Conservation (phyloP, 768 basidiomycete species). For the Mycena capillaripes region DNA sequence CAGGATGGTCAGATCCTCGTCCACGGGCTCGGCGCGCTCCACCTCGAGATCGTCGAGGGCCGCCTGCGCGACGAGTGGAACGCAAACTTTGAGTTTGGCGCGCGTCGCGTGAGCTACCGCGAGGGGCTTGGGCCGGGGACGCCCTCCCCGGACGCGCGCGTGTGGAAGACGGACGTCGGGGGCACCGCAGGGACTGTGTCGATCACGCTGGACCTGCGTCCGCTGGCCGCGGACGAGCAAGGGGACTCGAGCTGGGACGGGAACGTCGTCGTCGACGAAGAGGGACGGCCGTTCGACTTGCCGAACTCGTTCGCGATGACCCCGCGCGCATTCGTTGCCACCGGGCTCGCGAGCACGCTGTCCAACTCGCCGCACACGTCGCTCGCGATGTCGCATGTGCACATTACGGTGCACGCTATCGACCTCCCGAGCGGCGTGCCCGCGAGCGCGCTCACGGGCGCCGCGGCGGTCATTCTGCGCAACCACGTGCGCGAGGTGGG, state of each 20-base stretch:
- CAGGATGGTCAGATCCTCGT: constrained; percentile 89
- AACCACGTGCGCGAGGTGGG: constrained; percentile 72
- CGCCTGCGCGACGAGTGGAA: constrained; percentile 86
- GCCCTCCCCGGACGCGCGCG: constrained; percentile 51
- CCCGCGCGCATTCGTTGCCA: constrained; percentile 68
- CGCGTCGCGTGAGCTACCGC: constrained; percentile 84
- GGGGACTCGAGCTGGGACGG: constrained; percentile 84
- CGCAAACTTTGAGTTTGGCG: constrained; percentile 82
- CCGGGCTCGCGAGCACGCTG: constrained; percentile 78
- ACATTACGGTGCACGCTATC: constrained; percentile 66
- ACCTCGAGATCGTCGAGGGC: constrained; percentile 92
- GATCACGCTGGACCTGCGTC: constrained; percentile 68
- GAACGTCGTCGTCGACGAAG: constrained; percentile 75
- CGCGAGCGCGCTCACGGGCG: constrained; percentile 73
- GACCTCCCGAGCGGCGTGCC: constrained; percentile 57
- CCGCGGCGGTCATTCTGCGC: constrained; percentile 74
- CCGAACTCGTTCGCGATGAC: constrained; percentile 63
- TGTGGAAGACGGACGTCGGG: constrained; percentile 74
- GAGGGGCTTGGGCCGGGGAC: constrained; percentile 63
- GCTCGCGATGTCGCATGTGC: constrained; percentile 75
- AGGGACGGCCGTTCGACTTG: constrained; percentile 64
- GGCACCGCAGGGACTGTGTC: constrained; percentile 67
- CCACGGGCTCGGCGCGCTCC: constrained; percentile 87
- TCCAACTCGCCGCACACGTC: constrained; percentile 86
- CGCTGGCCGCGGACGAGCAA: constrained; percentile 66